phyloP scores from a whole-genome alignment of 345 rosid species.

The Populus pruinosa region DNA sequence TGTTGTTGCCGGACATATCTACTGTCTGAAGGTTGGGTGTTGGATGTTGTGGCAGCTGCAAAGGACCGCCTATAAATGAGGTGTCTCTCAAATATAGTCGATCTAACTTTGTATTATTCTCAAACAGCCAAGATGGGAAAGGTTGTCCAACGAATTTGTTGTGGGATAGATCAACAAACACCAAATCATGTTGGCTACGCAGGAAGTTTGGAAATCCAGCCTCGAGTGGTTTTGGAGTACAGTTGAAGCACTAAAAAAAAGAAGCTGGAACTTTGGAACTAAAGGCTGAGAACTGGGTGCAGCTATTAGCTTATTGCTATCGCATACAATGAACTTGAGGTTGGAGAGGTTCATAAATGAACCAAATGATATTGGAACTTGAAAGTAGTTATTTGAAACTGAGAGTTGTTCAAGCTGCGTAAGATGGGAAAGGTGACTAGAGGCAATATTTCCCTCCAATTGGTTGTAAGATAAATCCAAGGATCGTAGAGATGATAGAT shows the following conservation, averaged over 20 bases:
- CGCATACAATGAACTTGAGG: fast-evolving
- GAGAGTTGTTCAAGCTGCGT: fast-evolving
- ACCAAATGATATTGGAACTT: not conserved
- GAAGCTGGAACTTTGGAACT: not conserved
- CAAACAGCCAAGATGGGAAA: conserved; percentile 27
- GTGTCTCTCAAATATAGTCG: fast-evolving
- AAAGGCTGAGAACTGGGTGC: not conserved
- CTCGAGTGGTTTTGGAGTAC: not conserved
- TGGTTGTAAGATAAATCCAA: not conserved
- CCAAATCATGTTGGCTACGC: not conserved
- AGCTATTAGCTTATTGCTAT: not conserved
- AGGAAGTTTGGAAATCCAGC: not conserved
- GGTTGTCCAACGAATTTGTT: not conserved
- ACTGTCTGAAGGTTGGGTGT: not conserved
- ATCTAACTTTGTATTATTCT: conserved; percentile 20
- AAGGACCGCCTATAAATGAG: conserved; percentile 2
- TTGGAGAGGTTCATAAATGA: not conserved
- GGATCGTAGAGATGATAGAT: not conserved
- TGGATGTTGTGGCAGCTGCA: not conserved
- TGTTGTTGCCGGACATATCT: not conserved
- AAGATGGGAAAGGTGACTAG: not conserved
- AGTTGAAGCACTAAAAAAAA: not conserved
- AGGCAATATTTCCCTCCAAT: not conserved
- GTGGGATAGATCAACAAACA: not conserved
- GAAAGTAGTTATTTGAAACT: not conserved